Evolutionary conservation across 2,329 filamentous ascomycete species (phyloP).

Genomic region (Leptographium flavum): DNA sequence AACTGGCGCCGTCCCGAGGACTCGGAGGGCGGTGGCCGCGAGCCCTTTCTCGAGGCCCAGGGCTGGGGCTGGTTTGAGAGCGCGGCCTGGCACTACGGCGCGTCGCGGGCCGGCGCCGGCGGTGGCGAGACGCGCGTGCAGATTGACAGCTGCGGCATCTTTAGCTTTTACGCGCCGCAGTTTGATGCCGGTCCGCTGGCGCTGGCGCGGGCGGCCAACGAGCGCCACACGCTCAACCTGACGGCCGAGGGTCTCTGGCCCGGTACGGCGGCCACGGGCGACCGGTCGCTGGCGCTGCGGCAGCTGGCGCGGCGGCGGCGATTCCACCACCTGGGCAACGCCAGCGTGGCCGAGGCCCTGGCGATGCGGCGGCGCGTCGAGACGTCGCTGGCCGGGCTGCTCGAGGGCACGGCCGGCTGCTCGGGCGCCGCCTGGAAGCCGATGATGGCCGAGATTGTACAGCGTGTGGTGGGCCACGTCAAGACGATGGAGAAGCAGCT

Average conservation of each 20-base stretch:
- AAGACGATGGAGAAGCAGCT: conserved; percentile 17
- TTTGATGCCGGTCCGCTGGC: conserved; percentile 18
- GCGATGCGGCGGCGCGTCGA: conserved; percentile 20
- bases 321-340: conserved; percentile 20
- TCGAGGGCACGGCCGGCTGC: conserved; percentile 15
- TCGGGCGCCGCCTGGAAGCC: conserved; percentile 29
- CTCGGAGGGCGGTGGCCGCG: conserved; percentile 12
- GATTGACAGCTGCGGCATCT: conserved; percentile 25
- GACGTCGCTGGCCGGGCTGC: conserved; percentile 15
- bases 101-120: conserved; percentile 21
- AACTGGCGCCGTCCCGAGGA: conserved; percentile 18
- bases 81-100: conserved; percentile 27
- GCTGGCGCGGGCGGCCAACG: conserved; percentile 16
- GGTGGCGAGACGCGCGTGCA: conserved; percentile 26
- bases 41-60: conserved; percentile 25
- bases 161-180: conserved; percentile 29
- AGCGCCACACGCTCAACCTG: conserved; percentile 24
- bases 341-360: conserved; percentile 18
- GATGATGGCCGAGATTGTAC: conserved; percentile 27
- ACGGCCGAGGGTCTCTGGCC: conserved; percentile 25
- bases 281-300: conserved; percentile 16
- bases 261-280: conserved; percentile 5
- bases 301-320: conserved; percentile 23
- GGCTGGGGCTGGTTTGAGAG: conserved; percentile 30
- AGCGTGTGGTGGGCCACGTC: conserved; percentile 21